Base-by-base conservation (phyloP, 1,284 basidiomycete species). In the Naganishia liquefaciens region DNA sequence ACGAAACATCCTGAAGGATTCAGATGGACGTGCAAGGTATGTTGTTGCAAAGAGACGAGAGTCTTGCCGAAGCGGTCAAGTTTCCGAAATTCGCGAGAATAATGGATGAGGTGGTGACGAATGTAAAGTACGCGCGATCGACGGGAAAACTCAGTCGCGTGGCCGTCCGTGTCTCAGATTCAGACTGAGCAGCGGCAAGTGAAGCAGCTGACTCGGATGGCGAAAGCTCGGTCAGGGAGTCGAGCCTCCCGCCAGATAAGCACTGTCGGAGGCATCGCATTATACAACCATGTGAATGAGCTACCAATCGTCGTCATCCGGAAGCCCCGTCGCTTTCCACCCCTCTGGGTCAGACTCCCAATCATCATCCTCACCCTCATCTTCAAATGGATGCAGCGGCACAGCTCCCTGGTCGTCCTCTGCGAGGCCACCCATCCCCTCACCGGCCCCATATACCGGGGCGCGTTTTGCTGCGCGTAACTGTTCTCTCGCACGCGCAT, bases 341-440 rank as follows among this genome's bases (percentile, higher is more conserved):
- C 71, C 71, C 60, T 71, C 71, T 4, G 69, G 62, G 27, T 73
- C 71, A 44, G 70, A 71, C 60, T 73, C 71, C 71, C 71, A 73
- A 64, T 73, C 71, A 55, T 71, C 71, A 37, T 73, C 70, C 42
- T 28, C 69, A 55, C 27, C 68, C 61, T n/a, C 55, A 23, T 49
- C 57, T 19, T 9, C 61, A 43, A 63, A 61, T 2, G n/a, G 51
- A 30, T 65, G 63, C 5, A 54, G 4, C 39, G 30, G 19, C 13
- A 10, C 13, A 2, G 25, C 37, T 6, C 17, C 65, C 21, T 52
- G 49, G 11, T 60, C 42, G 25, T 53, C 54, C 23, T 37, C 55
- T 33, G 42, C 11, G 7, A 21, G 5, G 3, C 54, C 54, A 5
- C 51, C 50, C 43, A 42, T 55, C 9, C 61, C 47, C 21, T 66